Evolutionary conservation across 1,284 basidiomycete genomes (phyloP).

Genomic region (Cryptococcus deneoformans): DNA sequence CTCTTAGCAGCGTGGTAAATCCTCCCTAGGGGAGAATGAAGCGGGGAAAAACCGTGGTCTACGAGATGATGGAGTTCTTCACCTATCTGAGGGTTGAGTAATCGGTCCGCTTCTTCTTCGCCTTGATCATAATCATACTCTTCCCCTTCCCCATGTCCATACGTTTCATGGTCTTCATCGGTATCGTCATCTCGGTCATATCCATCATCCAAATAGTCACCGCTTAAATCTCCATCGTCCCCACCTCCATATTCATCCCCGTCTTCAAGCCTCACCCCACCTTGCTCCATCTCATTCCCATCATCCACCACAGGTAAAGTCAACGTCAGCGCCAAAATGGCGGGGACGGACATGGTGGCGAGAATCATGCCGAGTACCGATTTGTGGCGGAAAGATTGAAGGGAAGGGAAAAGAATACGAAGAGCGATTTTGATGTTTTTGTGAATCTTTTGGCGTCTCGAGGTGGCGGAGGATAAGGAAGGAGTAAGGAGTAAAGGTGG

Average conservation of each 20-base stretch:
- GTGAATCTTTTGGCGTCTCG: neutral
- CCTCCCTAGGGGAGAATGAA: constrained; percentile 28
- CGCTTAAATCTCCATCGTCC: constrained; percentile 4
- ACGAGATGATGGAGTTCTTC: constrained; percentile 44
- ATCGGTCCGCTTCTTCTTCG: constrained; percentile 23
- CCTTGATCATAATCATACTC: constrained; percentile 1
- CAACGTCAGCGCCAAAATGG: constrained; percentile 78
- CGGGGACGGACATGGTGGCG: constrained; percentile 78
- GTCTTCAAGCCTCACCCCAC: constrained; percentile 36
- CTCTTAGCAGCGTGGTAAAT: constrained; percentile 20
- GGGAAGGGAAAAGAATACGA: constrained; percentile 71
- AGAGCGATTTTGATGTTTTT: constrained; percentile 10
- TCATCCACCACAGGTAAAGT: constrained; percentile 82
- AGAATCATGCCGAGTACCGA: constrained; percentile 69
- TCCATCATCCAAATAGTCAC: neutral
- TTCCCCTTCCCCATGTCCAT: neutral
- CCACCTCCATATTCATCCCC: constrained; percentile 47
- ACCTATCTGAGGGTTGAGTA: constrained; percentile 22
- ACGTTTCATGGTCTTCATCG: constrained; percentile 34
- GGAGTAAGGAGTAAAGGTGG: neutral
- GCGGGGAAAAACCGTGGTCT: constrained; percentile 26
- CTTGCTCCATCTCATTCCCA: constrained; percentile 38
- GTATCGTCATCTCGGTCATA: constrained; percentile 33
- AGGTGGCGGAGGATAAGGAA: neutral
- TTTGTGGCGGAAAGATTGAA: constrained; percentile 72